A percentile compares a stretch with the other conserved stretches of the same genome.
Conservation (phyloP, 2,329 filamentous ascomycete genomes). For the Zasmidium citrigriseum region DNA sequence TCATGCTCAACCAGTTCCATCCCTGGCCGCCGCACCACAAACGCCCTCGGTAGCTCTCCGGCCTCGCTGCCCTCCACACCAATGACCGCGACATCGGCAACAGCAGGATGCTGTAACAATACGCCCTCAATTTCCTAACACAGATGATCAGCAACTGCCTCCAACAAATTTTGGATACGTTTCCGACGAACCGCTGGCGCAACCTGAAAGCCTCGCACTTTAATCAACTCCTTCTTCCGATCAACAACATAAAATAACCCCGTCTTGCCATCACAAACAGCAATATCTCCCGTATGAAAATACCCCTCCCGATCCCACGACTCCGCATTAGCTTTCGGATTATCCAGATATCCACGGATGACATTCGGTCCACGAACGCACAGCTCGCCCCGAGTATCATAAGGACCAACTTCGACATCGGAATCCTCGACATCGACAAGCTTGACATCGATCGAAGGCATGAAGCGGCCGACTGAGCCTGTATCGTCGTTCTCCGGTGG, state of each 20-base stretch:
- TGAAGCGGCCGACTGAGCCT: constrained; percentile 42
- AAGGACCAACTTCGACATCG: constrained; percentile 11
- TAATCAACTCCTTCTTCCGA: constrained; percentile 55
- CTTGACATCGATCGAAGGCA: constrained; percentile 45
- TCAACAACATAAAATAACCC: constrained; percentile 68
- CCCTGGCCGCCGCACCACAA: constrained; percentile 32
- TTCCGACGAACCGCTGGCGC: constrained; percentile 61
- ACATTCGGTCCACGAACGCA: constrained; percentile 56
- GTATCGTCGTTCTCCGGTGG: constrained; percentile 41
- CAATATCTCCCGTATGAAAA: constrained; percentile 55
- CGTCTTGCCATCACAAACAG: constrained; percentile 73
- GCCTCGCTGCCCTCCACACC: constrained; percentile 52
- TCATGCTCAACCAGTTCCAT: constrained; percentile 38
- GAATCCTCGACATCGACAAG: constrained; percentile 52
- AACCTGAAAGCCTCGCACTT: constrained; percentile 57
- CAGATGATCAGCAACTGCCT: too few species aligned
- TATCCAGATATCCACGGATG: constrained; percentile 55
- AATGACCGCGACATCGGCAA: constrained; percentile 52
- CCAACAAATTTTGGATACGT: too few species aligned
- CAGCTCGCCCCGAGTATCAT: constrained; percentile 47
- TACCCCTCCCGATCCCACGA: constrained; percentile 46
- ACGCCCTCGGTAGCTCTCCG: constrained; percentile 33
- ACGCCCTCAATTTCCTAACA: constrained; percentile 54
- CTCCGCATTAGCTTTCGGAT: constrained; percentile 48
- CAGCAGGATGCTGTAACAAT: constrained; percentile 47